Conservation (phyloP, 805 yeast species). For the Tetrapisispora phaffii region DNA sequence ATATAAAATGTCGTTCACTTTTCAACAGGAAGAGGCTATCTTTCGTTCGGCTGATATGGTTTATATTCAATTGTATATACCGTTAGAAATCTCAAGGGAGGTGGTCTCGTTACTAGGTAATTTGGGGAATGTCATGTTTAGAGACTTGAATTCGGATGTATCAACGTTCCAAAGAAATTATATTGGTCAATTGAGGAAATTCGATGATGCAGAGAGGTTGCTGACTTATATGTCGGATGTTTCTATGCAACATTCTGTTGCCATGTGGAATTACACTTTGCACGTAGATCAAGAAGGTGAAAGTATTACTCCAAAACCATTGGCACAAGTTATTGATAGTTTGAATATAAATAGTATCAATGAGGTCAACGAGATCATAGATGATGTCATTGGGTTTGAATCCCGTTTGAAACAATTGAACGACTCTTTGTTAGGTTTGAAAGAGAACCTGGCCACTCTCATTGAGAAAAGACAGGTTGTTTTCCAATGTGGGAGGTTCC, state of each 20-base stretch:
- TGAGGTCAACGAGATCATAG: conserved; percentile 51
- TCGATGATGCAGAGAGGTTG: conserved; percentile 78
- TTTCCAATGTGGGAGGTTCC: conserved; percentile 39
- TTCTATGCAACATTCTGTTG: conserved; percentile 37
- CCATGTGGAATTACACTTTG: conserved; percentile 29
- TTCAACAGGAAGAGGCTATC: conserved; percentile 30
- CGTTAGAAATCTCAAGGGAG: conserved; percentile 75
- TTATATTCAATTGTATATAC: conserved; percentile 81
- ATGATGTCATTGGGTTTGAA: conserved; percentile 58
- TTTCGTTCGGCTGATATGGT: conserved; percentile 90
- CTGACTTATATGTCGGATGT: conserved; percentile 41
- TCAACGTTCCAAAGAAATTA: conserved; percentile 85
- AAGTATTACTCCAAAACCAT: conserved; percentile 12
- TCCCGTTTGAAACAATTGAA: conserved; percentile 61
- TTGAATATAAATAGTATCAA: conserved; percentile 24
- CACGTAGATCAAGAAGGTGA: conserved; percentile 24
- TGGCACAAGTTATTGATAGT: conserved; percentile 11
- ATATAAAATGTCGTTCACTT: neutral
- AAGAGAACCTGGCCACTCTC: conserved; percentile 51
- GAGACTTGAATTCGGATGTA: conserved; percentile 75
- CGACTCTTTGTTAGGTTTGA: conserved; percentile 56
- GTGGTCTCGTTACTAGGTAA: conserved; percentile 78
- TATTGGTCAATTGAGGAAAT: conserved; percentile 72
- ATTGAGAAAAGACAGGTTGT: conserved; percentile 63
- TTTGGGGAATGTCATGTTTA: conserved; percentile 73